Base-by-base conservation (phyloP, 371 early-diverging fungal species). In the Mucor piriformis region DNA sequence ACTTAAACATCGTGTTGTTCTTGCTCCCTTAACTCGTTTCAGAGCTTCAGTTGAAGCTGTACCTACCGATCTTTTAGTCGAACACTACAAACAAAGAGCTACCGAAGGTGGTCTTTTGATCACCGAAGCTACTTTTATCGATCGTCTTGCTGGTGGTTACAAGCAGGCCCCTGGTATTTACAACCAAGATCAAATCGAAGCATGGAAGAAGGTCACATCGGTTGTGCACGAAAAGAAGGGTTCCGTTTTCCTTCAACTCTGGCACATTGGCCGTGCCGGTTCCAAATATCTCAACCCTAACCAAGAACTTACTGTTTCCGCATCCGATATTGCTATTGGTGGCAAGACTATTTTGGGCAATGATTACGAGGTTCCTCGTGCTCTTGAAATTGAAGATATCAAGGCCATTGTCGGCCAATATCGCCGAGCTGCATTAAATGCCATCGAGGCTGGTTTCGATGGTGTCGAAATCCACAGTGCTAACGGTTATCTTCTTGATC, bases 21-120 rank as follows among this genome's bases (percentile, higher is more conserved):
- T 38, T 38, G 38, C 38, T 38, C 38, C 38, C 16, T 38, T 38
- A 15, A 38, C 38, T 2, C 38, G 38, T 15, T 38, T 38, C n/a
- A 38, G 38, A 38, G 38, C 38, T 15, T 6, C 13, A n/a, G 15
- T n/a, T 1, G 16, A 38, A 15, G 64, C 59, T 24, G 67, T 76
- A 12, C 80, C 84, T 3, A 76, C 72, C 12, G 69, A 66, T 56
- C 58, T 83, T 18, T 59, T 70, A 49, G 70, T 54, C 10, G 72
- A 79, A 50, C 83, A 86, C 69, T 88, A 86, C 48, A 58, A 38
- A 10, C 87, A 88, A 64, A 67, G 89, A 25, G 77, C 84, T 2
- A 76, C 74, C 6, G 40, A 57, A 13, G 84, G 83, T 37, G 85
- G 85, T 25, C 64, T 88, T 1, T 57, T 86, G 18, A 71, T 88